These are phyloP conservation scores for Trametes villosa DNA, from an alignment of 768 basidiomycete species.

Conservation along the genomic window DNA sequence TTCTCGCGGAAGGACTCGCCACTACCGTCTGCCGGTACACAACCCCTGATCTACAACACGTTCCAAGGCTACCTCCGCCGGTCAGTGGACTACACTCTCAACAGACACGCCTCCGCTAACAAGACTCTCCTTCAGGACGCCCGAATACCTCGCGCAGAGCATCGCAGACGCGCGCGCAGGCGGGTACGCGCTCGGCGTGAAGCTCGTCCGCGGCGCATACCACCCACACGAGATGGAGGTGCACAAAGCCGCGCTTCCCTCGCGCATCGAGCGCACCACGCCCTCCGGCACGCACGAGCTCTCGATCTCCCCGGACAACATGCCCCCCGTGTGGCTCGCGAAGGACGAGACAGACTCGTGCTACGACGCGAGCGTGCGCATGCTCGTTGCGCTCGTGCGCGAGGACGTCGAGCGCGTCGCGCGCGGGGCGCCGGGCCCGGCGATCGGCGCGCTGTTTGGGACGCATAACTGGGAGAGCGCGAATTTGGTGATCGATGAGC, in stretches of 20 bases:
- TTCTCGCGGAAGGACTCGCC: not conserved
- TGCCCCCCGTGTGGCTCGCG: constrained; percentile 68
- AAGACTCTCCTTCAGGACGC: too few species aligned
- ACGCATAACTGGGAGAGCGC: constrained; percentile 85
- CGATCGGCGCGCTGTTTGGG: constrained; percentile 76
- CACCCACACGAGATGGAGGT: constrained; percentile 74
- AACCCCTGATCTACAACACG: constrained; percentile 82
- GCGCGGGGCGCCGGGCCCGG: constrained; percentile 16
- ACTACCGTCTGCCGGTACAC: constrained; percentile 34
- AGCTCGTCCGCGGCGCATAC: constrained; percentile 93
- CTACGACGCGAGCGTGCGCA: constrained; percentile 64
- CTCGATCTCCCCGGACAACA: constrained; percentile 60
- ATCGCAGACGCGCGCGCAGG: constrained; percentile 66
- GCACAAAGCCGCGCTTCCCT: constrained; percentile 36
- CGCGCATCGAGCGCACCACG: constrained; percentile 7
- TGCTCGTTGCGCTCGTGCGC: constrained; percentile 59
- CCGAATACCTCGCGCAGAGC: constrained; percentile 64
- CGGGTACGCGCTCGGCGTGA: constrained; percentile 81
- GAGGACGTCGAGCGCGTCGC: constrained; percentile 47
- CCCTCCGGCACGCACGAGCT: constrained; percentile 24
- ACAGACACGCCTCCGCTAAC: too few species aligned
- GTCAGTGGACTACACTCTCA: too few species aligned
- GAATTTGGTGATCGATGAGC: constrained; percentile 59
- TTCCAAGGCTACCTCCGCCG: constrained; percentile 88
- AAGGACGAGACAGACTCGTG: constrained; percentile 77